Evolutionary conservation across 805 yeast species (phyloP), one percentile per base, ranked within the genome.

Genomic region (Ascoidea tarda): DNA sequence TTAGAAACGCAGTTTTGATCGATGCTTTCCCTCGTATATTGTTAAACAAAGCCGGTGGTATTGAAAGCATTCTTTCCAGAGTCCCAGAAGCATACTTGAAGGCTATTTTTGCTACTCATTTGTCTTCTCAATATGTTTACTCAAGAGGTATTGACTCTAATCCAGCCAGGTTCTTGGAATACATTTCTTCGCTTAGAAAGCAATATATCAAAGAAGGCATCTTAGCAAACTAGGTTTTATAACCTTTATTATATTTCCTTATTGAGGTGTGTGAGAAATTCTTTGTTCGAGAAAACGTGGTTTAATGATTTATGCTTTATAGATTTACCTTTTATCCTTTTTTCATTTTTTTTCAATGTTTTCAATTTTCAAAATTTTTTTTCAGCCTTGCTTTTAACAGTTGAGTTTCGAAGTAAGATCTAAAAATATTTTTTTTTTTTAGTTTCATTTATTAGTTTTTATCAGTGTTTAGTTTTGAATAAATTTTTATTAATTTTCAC

Each of bases 1-100:
- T 93, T 72, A 79, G 96, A 68, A 80, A 86, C 62, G 81, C 80
- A 21, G 84, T 91, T 16, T 75, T 93, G 59, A 62, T 74, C 31
- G 84, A 82, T 59, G 85, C 95, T 4, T 78, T 91, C 55, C 98
- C 99, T 51, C 71, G 76, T 49, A 69, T 84, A 58, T 77, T 91
- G 59, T 72, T 84, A 51, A 66, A 77, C 46, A 75, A 79, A 62
- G 73, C 82, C 47, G 75, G 81, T 53, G 31, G 38, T 10, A 77
- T 87, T 53, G 84, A 81, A 6, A 69, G 71, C 53, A 81, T 91
- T 46, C 71, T 91, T 60, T 62, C 70, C 48, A 79, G 93, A 62
- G 93, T 91, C 46, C 99, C 99, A 16, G 86, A 77, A 54, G 77
- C 95, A 51, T 93, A 91, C 66, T 73, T 91, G 65, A 82, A 81